Evolutionary conservation across 1,139 yeast species (phyloP).

Genomic region (Taiozyma sp.): DNA sequence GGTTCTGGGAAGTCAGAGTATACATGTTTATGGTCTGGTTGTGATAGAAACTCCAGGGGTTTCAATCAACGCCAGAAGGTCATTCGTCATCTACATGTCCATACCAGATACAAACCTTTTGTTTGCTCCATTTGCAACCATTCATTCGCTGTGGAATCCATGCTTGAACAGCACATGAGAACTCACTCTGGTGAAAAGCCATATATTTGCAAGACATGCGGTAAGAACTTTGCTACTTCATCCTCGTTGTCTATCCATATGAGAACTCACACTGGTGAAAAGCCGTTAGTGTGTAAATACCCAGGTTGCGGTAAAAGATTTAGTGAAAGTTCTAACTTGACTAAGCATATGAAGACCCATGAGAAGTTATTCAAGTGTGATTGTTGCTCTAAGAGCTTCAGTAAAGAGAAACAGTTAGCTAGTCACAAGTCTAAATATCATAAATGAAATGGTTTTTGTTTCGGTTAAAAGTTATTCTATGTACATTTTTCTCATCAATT

Average conservation of each 20-base stretch:
- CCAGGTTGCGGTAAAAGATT: slow-evolving; percentile 82
- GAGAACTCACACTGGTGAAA: slow-evolving; percentile 88
- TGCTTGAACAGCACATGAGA: slow-evolving; percentile 61
- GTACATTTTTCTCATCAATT: neutral
- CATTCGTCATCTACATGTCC: slow-evolving; percentile 80
- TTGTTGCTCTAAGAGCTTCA: slow-evolving; percentile 46
- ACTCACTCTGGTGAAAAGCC: slow-evolving; percentile 94
- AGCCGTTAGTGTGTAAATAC: slow-evolving; percentile 74
- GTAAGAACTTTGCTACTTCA: slow-evolving; percentile 54
- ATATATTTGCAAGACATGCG: slow-evolving; percentile 57
- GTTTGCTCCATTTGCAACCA: slow-evolving; percentile 62
- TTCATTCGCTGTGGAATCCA: slow-evolving; percentile 53
- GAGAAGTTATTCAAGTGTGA: slow-evolving; percentile 44
- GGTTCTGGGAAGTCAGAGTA: slow-evolving; percentile 70
- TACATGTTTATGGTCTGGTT: slow-evolving; percentile 71
- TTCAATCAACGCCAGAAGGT: slow-evolving; percentile 85
- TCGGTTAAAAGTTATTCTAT: neutral
- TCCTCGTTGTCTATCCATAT: slow-evolving; percentile 58
- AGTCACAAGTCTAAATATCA: slow-evolving; percentile 35
- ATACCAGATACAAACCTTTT: slow-evolving; percentile 78
- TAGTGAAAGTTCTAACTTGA: slow-evolving; percentile 82
- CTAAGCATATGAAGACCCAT: slow-evolving; percentile 80
- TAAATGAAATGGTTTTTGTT: neutral
- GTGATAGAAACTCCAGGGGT: slow-evolving; percentile 55
- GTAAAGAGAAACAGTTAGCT: slow-evolving; percentile 34